phyloP scores from a whole-genome alignment of 305 asterid genomes.

The Coffea humblotiana region DNA sequence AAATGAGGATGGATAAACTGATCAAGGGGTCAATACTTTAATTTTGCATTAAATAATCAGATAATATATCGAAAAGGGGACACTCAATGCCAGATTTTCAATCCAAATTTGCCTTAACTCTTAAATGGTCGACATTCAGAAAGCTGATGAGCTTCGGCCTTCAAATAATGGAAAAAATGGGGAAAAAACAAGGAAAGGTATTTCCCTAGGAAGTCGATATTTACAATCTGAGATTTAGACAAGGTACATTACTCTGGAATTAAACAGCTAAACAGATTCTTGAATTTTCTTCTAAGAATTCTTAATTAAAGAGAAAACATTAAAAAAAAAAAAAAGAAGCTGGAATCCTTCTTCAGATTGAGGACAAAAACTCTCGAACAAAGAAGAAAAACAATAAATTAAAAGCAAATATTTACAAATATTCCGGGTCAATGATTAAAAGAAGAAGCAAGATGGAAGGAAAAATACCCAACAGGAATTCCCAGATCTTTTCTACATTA shows the following conservation, averaged over 20 bases:
- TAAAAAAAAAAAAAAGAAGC: background rate
- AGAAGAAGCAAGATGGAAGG: background rate
- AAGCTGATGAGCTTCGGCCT: background rate
- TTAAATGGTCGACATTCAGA: conserved; percentile 21
- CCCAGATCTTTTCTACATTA: conserved; percentile 16
- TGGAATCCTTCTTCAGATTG: background rate
- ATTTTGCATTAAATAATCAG: background rate
- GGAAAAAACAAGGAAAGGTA: background rate
- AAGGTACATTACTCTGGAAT: background rate
- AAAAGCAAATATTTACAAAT: background rate
- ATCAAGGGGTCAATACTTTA: conserved; percentile 7
- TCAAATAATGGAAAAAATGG: too few relatives aligned
- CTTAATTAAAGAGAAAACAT: too few relatives aligned
- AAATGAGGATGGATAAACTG: background rate
- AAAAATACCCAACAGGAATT: conserved; percentile 14
- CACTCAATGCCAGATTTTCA: background rate
- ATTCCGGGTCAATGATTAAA: background rate
- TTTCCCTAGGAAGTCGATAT: background rate
- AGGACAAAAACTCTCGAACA: background rate
- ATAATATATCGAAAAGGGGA: background rate
- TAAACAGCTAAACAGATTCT: background rate
- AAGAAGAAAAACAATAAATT: background rate
- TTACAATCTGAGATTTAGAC: conserved; percentile 9
- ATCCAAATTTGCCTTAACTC: conserved; percentile 1
- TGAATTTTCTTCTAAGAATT: background rate